Percentiles rank a stretch among this genome's conserved stretches.
These are phyloP conservation scores for Cylindrotheca fusiformis DNA, from an alignment of 108 stramenopile genomes.

Conservation along the genomic window DNA sequence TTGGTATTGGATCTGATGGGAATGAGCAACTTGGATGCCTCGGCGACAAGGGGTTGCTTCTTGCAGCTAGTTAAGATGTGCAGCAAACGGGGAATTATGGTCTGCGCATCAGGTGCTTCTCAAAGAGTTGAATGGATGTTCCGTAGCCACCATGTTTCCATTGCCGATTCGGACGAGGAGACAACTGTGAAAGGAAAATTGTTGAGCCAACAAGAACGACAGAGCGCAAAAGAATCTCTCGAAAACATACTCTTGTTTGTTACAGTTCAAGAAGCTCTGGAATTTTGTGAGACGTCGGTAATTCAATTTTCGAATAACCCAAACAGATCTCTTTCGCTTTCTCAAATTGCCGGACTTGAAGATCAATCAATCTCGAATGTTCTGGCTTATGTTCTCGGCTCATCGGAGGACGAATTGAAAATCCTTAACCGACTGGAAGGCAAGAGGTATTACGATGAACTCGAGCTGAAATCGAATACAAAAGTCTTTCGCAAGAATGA, in stretches of 20 bases:
- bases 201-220: not conserved
- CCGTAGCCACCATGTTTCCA: slow-evolving; percentile 69
- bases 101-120: slow-evolving; percentile 65
- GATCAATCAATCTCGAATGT: slow-evolving; percentile 18
- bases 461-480: slow-evolving; percentile 44
- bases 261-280: slow-evolving; percentile 54
- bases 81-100: slow-evolving; percentile 55
- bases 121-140: slow-evolving; percentile 86
- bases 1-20: slow-evolving; percentile 73
- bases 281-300: slow-evolving; percentile 68
- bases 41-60: slow-evolving; percentile 73
- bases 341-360: slow-evolving; percentile 17
- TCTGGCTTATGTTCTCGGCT: slow-evolving; percentile 29
- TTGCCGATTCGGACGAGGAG: slow-evolving; percentile 45
- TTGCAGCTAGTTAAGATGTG: slow-evolving; percentile 73
- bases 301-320: slow-evolving; percentile 37
- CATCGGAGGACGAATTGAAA: slow-evolving; percentile 39
- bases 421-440: slow-evolving; percentile 46
- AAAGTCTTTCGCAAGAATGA: slow-evolving; percentile 46
- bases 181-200: slow-evolving; percentile 37
- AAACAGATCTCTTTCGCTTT: slow-evolving; percentile 19
- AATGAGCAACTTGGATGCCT: slow-evolving; percentile 71
- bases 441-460: slow-evolving; percentile 58
- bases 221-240: not conserved
- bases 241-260: slow-evolving; percentile 44